Evolutionary conservation across 805 yeast species (phyloP), one percentile per base, ranked within the genome.

Genomic region (Saccharomycopsis sp.): DNA sequence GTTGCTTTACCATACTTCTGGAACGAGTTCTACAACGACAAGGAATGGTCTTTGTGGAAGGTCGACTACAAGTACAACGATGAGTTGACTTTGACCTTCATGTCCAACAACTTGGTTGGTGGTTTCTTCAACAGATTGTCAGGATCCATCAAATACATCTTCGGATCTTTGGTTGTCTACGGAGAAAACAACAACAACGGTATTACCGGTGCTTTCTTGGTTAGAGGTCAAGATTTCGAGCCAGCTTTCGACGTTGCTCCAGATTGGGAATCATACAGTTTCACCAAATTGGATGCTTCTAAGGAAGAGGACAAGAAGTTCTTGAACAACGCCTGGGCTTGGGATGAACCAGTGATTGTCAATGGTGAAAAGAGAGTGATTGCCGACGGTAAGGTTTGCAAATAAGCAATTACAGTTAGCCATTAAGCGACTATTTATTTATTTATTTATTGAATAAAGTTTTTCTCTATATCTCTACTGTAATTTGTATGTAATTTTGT

Each of bases 131-230:
- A 85, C 88, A 89, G 99, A 81, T 83, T 93, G 71, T 73, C 84
- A 62, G 98, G 84, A 65, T 93, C 98, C 64, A 81, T 89, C 79
- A 93, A 93, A 79, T 93, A 85, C 84, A 74, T 94, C 83, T 93
- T 93, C 74, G 99, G 98, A 72, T 80, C 85, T 71, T 74, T 87
- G 77, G 96, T 92, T 69, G 98, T 94, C 67, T 93, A 88, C 80
- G 99, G 99, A 78, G 97, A 89, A 81, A 90, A 91, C 91, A 93
- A 91, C 87, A 80, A 86, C 86, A 93, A 93, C 79, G 98, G 97
- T 81, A 92, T 93, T 73, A 79, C 89, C 68, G 97, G 97, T 81
- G 96, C 87, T 72, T 86, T 93, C 82, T 77, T 94, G 71, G 86
- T 93, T 71, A 91, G 98, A 80, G 99, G 99, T 70, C 89, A 93